phyloP scores from a whole-genome alignment of 768 basidiomycete species.

The Pulveroboletus frians region DNA sequence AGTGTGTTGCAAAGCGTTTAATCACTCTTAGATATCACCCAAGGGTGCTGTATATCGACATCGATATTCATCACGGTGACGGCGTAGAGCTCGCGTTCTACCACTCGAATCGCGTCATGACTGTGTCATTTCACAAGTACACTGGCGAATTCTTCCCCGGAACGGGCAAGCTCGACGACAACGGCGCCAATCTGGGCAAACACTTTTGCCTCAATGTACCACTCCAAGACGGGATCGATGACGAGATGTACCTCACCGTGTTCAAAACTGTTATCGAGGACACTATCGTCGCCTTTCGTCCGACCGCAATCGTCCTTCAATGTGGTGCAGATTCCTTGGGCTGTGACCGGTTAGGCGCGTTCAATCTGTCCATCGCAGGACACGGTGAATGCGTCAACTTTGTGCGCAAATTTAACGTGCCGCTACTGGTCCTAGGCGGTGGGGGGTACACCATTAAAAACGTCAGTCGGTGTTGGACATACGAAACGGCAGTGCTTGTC shows the following conservation, averaged over 20 bases:
- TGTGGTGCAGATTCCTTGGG: constrained; percentile 97
- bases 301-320: constrained; percentile 88
- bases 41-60: constrained; percentile 96
- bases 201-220: constrained; percentile 96
- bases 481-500: constrained; percentile 92
- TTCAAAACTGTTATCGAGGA: constrained; percentile 98
- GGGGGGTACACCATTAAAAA: constrained; percentile 97
- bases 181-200: constrained; percentile 81
- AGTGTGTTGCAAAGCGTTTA: background rate
- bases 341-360: constrained; percentile 91
- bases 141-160: constrained; percentile 98
- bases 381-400: constrained; percentile 99
- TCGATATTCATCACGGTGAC: constrained; percentile 98
- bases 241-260: constrained; percentile 91
- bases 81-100: constrained; percentile 98
- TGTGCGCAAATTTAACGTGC: constrained; percentile 87
- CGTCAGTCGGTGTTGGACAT: constrained; percentile 98
- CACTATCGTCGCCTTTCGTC: constrained; percentile 82
- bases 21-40: constrained; percentile 68
- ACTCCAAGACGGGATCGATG: constrained; percentile 92
- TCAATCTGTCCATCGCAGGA: constrained; percentile 95
- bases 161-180: constrained; percentile 93
- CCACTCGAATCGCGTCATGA: constrained; percentile 96
- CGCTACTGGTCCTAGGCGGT: constrained; percentile 87
- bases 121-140: constrained; percentile 99